Evolutionary conservation across 2,329 filamentous ascomycete species (phyloP), one percentile per base, ranked within the genome.

Genomic region (Colletotrichum falcatum): DNA sequence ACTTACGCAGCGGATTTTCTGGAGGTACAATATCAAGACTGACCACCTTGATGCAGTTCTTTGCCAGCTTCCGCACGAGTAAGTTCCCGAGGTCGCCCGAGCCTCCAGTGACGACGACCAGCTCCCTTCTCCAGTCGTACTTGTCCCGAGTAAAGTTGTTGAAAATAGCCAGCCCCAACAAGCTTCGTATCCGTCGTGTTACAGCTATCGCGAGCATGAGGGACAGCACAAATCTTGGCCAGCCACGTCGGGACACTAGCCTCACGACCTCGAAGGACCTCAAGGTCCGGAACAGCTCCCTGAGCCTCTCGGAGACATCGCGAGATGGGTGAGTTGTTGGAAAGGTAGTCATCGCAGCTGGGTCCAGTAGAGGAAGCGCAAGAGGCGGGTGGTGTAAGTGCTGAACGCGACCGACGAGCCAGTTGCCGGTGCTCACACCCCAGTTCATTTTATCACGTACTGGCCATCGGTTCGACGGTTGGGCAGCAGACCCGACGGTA

Each of bases 21-120:
- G 69, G 69, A 5, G 59, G 37, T 11, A 56, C 55, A 14, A 71
- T 28, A 42, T 71, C 69, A 2, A 71, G 26, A 28, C 60, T 69
- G 42, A 71, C 11, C 18, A 71, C 69, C 20, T 69, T 71, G 60
- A 69, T 37, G 28, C 59, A 64, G 30, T 65, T 60, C 55, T 69
- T 69, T 8, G 69, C 69, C 30, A 71, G 9, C 42, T 71, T 69
- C 28, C 69, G 65, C 11, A 69, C 60, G 16, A 69, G 48, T 23
- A 26, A 44, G 8, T 71, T 56, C 20, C 65, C 69, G 9, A 71
- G 42, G 26, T 55, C 65, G 20, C 68, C 65, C 39, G 65, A 68
- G 11, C 68, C 68, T 20, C 69, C 69, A 26, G 69, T 69, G 9
- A 71, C 23, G 16, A 85, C 77, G 0, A 83, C 83, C 1, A 85